Evolutionary conservation across 805 yeast genomes (phyloP), one percentile per base, ranked within the genome.

Genomic region (Candida xyloterini): DNA sequence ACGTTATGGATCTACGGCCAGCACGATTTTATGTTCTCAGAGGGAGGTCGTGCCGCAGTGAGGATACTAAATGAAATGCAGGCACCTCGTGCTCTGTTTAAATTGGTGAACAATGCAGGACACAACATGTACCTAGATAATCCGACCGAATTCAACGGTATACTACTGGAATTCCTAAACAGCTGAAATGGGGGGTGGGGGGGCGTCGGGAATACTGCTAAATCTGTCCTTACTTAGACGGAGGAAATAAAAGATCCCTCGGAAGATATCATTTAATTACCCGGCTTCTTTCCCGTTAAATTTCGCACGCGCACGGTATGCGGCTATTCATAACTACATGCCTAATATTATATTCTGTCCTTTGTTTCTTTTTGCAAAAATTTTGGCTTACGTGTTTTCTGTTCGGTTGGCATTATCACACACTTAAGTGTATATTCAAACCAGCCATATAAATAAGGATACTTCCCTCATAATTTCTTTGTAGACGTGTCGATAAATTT

Each of bases 111-210:
- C 5, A 68, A 77, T 43, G 72, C 86, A 1, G 95, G 95, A 1
- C 95, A 85, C 60, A 91, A 85, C 55, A 50, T 85, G 21, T 85
- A 83, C 55, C 64, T 84, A 46, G 95, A 85, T 53, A 84, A 85
- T 51, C 61, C 65, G 26, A 40, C 47, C 3, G 72, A 60, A 24
- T 85, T 85, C 57, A 82, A 84, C 53, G 47, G 59, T 7, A 57
- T 34, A 60, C 71, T 63, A 52, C 60, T 42, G 41, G 54, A 57
- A 27, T 74, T 71, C 42, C 47, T 73, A 33, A 50, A 55, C 1
- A 56, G 59, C 41, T 40, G 10, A 10, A 14, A 26, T 3, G 13
- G 16, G 16, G 15, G 11, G 9, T 7, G 9, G 9, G 9, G 9
- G 7, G 7, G 25, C 25, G 7, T 5, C 25, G 25, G 7, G 25